Evolutionary conservation across 2,329 filamentous ascomycete genomes (phyloP).

Genomic region (Byssoonygena ceratinophila): DNA sequence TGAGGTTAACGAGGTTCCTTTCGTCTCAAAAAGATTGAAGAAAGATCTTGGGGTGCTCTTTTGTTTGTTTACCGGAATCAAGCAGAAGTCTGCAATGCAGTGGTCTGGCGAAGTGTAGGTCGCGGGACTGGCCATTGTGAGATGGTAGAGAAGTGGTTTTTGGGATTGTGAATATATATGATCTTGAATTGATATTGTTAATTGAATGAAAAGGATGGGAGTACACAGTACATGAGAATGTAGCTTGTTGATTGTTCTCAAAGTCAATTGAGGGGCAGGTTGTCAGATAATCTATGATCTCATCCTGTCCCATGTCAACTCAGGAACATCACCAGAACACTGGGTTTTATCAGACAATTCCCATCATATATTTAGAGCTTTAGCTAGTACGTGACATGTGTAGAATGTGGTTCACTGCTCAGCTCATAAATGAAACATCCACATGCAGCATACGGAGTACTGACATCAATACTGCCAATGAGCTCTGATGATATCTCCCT

Average conservation of each 20-base stretch:
- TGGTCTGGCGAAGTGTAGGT: constrained; percentile 52
- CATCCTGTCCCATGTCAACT: background rate
- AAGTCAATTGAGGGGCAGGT: background rate
- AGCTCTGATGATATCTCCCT: too few relatives aligned
- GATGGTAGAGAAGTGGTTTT: background rate
- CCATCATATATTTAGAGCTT: too few relatives aligned
- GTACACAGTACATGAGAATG: background rate
- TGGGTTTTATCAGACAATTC: too few relatives aligned
- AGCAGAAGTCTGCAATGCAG: constrained; percentile 83
- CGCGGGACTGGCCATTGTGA: constrained; percentile 4
- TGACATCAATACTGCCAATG: too few relatives aligned
- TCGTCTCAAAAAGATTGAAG: too few relatives aligned
- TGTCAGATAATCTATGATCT: background rate
- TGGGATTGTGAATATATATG: background rate
- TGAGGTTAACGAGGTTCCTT: background rate
- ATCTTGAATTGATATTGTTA: background rate
- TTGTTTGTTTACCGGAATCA: constrained; percentile 69
- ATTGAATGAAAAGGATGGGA: background rate
- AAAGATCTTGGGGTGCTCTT: too few relatives aligned
- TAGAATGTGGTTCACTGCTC: too few relatives aligned
- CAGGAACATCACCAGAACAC: too few relatives aligned
- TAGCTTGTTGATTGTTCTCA: background rate
- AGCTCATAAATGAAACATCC: too few relatives aligned
- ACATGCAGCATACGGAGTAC: too few relatives aligned
- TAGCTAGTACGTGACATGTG: too few relatives aligned